phyloP scores from a whole-genome alignment of 352 stramenopile genomes.

The Pythium sp. region DNA sequence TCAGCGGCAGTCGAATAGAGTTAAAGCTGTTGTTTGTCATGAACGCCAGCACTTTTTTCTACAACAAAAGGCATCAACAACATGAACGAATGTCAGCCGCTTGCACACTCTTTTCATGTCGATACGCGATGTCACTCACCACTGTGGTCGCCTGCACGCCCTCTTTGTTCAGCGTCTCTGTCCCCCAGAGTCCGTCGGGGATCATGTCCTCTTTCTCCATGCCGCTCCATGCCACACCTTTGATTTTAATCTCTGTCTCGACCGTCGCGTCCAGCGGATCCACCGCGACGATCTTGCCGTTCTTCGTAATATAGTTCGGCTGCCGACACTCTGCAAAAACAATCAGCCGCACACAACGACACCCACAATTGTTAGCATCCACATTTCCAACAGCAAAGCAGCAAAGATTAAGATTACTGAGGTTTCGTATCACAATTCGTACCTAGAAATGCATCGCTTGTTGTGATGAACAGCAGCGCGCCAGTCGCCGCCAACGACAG shows the following conservation, averaged over 20 bases:
- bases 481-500: background rate
- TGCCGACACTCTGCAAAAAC: slow-evolving; percentile 44
- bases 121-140: slow-evolving; percentile 20
- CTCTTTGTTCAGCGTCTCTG: slow-evolving; percentile 24
- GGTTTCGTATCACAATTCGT: background rate
- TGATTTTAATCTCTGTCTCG: slow-evolving; percentile 58
- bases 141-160: slow-evolving; percentile 48
- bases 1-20: slow-evolving; percentile 55
- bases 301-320: slow-evolving; percentile 55
- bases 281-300: slow-evolving; percentile 53
- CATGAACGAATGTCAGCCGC: background rate
- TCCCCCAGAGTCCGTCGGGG: slow-evolving; percentile 52
- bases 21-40: slow-evolving; percentile 64
- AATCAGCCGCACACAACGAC: background rate
- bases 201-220: slow-evolving; percentile 77
- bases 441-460: slow-evolving; percentile 11
- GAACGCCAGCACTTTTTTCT: slow-evolving; percentile 48
- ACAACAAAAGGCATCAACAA: background rate
- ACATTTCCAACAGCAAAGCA: background rate
- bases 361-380: background rate
- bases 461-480: background rate
- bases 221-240: slow-evolving; percentile 58
- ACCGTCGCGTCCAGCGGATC: slow-evolving; percentile 35
- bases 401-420: background rate
- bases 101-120: too few species aligned